Base-by-base conservation (phyloP, 495 filamentous ascomycete species). In the Durotheca rogersii region DNA sequence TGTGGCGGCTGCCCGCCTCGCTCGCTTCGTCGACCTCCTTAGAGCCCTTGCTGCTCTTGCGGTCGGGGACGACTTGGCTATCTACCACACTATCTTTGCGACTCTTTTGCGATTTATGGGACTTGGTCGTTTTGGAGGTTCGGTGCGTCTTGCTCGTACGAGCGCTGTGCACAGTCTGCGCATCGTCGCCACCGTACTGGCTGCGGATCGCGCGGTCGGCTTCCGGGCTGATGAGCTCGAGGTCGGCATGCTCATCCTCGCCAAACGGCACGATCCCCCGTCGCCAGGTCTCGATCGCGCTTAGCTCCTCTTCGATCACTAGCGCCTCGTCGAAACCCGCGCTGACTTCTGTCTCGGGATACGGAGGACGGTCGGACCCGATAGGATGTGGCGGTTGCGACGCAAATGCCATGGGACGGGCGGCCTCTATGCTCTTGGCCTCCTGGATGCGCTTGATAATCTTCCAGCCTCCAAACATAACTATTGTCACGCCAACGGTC, bases 381-480 rank as follows among this genome's bases (percentile, higher is more conserved):
- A 14, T 27, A 1, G 20, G 38, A 4, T 20, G 29, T 15, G 39
- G 49, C 20, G 53, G 61, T 0, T 65, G 37, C 20, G 62, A 56
- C 25, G 51, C 23, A 16, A 65, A 60, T 9, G 59, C 60, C 62
- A 65, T 62, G 7, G 62, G 59, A 19, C 73, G 73, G 45, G 78
- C 74, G 21, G 76, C 73, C 50, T 72, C 72, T 5, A 68, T 67
- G 1, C 63, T 62, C 23, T 62, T 61, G 36, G 61, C 50, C 51
- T 72, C 65, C 57, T 69, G 44, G 54, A 96, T 85, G 59, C 83
- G 83, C 74, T 95, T 94, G 71, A 98, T 83, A 61, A 98, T 96
- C 73, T 93, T 96, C 79, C 88, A 96, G 10, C 93, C 93, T 31
- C 93, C 93, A 42, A 98, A 84, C 71, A 93, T 90, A 56, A 98